Evolutionary conservation across 176 grass and related monocot genomes (phyloP).

Genomic region (Oryza coarctata): DNA sequence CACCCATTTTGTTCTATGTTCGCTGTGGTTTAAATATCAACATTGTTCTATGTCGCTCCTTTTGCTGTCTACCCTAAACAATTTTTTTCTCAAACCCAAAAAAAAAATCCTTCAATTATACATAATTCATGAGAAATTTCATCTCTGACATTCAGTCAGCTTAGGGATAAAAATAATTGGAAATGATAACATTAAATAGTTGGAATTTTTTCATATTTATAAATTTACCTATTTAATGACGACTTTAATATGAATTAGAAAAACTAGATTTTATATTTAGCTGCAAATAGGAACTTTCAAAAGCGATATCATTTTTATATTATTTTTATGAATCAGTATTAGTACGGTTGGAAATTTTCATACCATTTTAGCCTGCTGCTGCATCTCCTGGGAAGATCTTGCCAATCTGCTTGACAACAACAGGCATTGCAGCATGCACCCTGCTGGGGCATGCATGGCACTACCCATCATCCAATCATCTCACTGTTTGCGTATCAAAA

Average conservation of each 20-base stretch:
- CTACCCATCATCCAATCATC: background rate
- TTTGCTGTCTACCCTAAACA: background rate
- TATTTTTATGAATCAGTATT: no score
- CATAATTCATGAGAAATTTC: background rate
- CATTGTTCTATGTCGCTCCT: background rate
- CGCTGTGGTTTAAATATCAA: background rate
- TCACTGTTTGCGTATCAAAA: slow-evolving; percentile 20
- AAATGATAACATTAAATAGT: no score
- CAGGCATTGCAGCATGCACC: background rate
- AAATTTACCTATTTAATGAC: no score
- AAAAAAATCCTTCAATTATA: background rate
- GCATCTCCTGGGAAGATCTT: background rate
- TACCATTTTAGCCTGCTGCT: no score
- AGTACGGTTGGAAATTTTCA: no score
- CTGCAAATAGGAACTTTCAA: no score
- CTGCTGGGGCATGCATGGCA: background rate
- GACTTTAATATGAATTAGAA: no score
- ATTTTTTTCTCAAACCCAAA: background rate
- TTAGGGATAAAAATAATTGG: no score
- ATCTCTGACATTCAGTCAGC: background rate
- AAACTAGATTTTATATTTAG: no score
- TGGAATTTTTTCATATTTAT: no score
- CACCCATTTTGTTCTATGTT: background rate
- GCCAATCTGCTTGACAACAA: slow-evolving; percentile 16
- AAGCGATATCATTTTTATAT: no score